Evolutionary conservation across 345 rosid genomes (phyloP).

Genomic region (Chamaenerion angustifolium): DNA sequence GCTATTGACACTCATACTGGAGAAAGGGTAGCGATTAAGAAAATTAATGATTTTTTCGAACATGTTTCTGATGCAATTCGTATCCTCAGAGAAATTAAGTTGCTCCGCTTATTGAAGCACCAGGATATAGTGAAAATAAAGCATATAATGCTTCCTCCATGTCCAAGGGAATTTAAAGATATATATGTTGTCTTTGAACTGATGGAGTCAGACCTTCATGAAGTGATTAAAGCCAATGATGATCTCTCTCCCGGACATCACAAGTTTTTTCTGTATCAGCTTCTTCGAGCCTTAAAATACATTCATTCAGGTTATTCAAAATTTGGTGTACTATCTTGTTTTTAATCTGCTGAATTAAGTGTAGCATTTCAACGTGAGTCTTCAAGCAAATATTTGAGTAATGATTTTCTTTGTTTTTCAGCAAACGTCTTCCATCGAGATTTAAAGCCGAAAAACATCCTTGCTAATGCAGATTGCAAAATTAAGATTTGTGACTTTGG

Average conservation of each 20-base stretch:
- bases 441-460: conserved; percentile 88
- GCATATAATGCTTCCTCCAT: conserved; percentile 98
- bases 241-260: conserved; percentile 90
- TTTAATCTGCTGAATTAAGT: not conserved
- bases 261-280: conserved; percentile 96
- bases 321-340: not conserved
- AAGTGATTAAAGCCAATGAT: conserved; percentile 72
- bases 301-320: conserved; percentile 62
- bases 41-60: conserved; percentile 83
- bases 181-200: conserved; percentile 87
- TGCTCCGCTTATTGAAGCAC: conserved; percentile 68
- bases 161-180: conserved; percentile 84
- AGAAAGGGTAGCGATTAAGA: conserved; percentile 89
- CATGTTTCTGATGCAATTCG: conserved; percentile 91
- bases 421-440: conserved; percentile 96
- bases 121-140: conserved; percentile 85
- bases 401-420: conserved; percentile 15
- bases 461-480: conserved; percentile 95
- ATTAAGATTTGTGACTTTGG: conserved; percentile 97
- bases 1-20: conserved; percentile 88
- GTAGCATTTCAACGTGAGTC: not conserved
- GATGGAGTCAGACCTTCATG: conserved; percentile 98
- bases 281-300: conserved; percentile 87
- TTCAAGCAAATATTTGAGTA: not conserved
- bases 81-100: conserved; percentile 90